phyloP scores from a whole-genome alignment of 768 basidiomycete genomes.

The Nidula microcarpa region DNA sequence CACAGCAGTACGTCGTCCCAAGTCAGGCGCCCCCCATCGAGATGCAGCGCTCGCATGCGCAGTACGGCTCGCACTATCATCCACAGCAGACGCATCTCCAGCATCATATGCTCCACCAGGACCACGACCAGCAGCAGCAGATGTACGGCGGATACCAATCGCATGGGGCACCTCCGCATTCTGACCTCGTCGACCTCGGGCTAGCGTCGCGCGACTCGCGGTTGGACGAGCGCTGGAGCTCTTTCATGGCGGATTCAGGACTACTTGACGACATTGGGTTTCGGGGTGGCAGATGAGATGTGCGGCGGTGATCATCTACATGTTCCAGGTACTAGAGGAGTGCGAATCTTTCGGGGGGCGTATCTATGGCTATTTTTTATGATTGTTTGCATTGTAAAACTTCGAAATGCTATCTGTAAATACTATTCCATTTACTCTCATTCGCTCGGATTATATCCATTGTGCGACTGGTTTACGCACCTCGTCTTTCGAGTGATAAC shows the following conservation, averaged over 20 bases:
- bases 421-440: too few species aligned
- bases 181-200: constrained; percentile 58
- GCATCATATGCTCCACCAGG: constrained; percentile 5
- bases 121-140: constrained; percentile 10
- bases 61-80: constrained; percentile 3
- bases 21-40: neutral
- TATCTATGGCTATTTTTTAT: too few species aligned
- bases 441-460: too few species aligned
- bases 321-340: too few species aligned
- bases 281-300: too few species aligned
- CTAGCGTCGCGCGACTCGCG: constrained; percentile 56
- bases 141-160: constrained; percentile 8
- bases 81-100: constrained; percentile 12
- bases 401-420: too few species aligned
- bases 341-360: too few species aligned
- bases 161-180: constrained; percentile 16
- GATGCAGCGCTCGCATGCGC: neutral
- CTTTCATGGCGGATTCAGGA: constrained; percentile 62
- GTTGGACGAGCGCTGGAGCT: constrained; percentile 64
- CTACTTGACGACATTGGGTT: constrained; percentile 34
- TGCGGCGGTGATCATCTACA: too few species aligned
- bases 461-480: too few species aligned
- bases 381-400: too few species aligned
- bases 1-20: neutral
- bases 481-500: too few species aligned